These are phyloP conservation scores for Akanthomyces muscarius DNA, from an alignment of 2,329 filamentous ascomycete genomes.

Conservation along the genomic window DNA sequence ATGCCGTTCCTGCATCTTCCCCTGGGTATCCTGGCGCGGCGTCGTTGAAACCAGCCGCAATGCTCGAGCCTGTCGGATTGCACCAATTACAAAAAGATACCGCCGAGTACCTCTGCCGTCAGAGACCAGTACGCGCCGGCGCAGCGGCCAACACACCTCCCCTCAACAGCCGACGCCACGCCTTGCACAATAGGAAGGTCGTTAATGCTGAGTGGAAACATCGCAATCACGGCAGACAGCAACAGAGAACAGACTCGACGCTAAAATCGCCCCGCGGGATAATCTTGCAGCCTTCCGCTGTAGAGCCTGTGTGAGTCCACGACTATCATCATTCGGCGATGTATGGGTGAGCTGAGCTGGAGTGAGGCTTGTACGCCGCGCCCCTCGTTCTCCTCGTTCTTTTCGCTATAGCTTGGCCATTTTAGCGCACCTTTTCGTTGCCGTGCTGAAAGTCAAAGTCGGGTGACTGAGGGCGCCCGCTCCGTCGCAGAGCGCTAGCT, in stretches of 20 bases:
- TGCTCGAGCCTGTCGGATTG: neutral
- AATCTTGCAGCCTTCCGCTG: neutral
- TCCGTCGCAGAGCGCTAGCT: no score
- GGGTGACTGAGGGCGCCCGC: no score
- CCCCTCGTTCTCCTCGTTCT: neutral
- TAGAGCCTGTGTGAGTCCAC: neutral
- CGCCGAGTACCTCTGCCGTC: neutral
- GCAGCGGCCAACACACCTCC: neutral
- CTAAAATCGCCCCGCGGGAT: slow-evolving; percentile 3
- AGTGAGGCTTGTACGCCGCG: neutral
- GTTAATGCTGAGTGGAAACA: neutral
- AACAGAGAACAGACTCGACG: neutral
- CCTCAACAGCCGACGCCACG: neutral
- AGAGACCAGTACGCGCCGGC: neutral
- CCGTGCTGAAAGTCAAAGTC: no score
- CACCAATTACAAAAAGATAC: neutral
- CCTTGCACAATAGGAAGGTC: neutral
- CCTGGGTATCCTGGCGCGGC: neutral
- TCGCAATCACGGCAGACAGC: neutral
- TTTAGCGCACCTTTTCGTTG: no score
- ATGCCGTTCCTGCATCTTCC: neutral
- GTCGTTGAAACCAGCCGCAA: neutral
- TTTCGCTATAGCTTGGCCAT: neutral
- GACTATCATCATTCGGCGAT: neutral
- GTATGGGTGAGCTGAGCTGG: neutral